These are phyloP conservation scores for Pseudoneurospora amorphoporcata DNA, from an alignment of 495 filamentous ascomycete genomes.

Conservation along the genomic window DNA sequence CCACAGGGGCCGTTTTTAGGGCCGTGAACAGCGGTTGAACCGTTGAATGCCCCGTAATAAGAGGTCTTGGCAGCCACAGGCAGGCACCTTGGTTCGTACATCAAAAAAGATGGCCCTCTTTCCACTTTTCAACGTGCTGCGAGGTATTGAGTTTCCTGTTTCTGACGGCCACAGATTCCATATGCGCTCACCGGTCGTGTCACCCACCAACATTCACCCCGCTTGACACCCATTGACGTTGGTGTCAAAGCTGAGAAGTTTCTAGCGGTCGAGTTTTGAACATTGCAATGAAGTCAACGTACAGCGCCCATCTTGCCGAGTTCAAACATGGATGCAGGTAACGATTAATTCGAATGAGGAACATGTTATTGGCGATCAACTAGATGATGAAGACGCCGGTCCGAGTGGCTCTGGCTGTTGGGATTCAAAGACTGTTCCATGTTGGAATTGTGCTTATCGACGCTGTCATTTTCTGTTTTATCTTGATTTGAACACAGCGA, in stretches of 20 bases:
- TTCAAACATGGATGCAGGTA: background rate
- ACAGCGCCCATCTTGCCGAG: background rate
- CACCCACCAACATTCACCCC: background rate
- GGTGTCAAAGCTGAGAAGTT: background rate
- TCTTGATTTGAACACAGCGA: background rate
- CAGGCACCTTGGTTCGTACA: too few species aligned
- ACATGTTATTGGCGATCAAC: background rate
- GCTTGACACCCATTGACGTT: background rate
- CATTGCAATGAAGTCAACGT: background rate
- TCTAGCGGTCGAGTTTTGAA: background rate
- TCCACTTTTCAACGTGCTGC: background rate
- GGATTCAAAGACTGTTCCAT: background rate
- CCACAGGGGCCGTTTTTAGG: background rate
- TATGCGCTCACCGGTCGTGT: background rate
- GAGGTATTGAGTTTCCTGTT: background rate
- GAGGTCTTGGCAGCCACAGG: background rate
- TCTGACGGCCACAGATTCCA: background rate
- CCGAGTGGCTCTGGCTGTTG: too few species aligned
- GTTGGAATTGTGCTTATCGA: background rate
- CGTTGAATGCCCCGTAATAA: background rate
- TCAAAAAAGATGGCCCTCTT: too few species aligned
- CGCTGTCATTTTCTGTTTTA: background rate
- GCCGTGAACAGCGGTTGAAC: background rate
- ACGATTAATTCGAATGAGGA: background rate
- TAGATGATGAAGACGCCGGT: background rate